Base-by-base conservation (phyloP, 2,329 filamentous ascomycete species). In the Trichoderma guizhouense region DNA sequence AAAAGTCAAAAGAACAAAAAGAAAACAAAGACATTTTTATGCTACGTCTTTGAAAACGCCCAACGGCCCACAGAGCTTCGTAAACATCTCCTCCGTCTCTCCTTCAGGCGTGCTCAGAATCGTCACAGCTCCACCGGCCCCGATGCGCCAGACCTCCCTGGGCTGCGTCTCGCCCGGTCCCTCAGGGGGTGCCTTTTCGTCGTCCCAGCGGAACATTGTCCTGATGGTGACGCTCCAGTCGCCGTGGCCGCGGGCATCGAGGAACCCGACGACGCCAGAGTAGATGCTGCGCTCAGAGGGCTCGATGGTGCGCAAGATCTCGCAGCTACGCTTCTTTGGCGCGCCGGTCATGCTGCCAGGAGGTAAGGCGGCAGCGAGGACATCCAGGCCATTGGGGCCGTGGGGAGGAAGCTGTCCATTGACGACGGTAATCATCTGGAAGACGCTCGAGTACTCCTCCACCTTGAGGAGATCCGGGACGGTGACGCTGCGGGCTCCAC, bases 261-360 rank as follows among this genome's bases (percentile, higher is more conserved):
- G 88, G 81, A 97, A 98, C 0, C 95, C 95, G 64, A 98, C 87
- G 2, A 97, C 92, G 24, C 96, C 94, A 7, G 93, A 93, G 82
- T 98, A 98, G 65, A 98, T 82, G 36, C 93, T 91, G 66, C 95
- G 86, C 76, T 90, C 87, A 21, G 81, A 82, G 47, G 61, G 76
- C 81, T 97, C 95, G 55, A 97, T 86, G 4, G 85, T 82, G 72
- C 87, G 86, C 24, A 98, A 84, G 61, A 98, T 87, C 83, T 97
- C 91, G 80, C 95, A 98, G 74, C 92, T 95, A 62, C 95, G 88
- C 82, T 95, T 95, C 85, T 98, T 98, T 0, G 95, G 96, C 0
- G 95, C 95, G 7, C 96, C 96, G 2, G 95, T 98, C 96, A 98
- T 98, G 77, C 92, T 95, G 0, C 96, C 95, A 0, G 96, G 94